phyloP scores from a whole-genome alignment of 2,329 filamentous ascomycete genomes.

The Phaeophleospora eucalypticola region DNA sequence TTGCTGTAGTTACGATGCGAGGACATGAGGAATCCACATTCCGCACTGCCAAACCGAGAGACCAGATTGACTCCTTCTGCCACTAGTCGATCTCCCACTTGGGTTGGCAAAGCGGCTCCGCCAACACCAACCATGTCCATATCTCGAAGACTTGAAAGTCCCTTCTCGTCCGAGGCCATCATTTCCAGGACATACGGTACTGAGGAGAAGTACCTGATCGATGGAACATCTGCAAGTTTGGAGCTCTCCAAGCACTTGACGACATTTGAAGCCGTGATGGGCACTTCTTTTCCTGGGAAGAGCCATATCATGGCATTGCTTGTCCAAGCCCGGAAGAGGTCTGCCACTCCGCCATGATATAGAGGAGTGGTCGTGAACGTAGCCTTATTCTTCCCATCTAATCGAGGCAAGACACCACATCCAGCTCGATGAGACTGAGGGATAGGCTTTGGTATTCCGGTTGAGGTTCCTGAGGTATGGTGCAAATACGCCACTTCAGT shows the following conservation, averaged over 20 bases:
- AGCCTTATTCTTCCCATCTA: constrained; percentile 39
- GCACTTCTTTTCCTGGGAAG: constrained; percentile 54
- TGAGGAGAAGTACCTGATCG: constrained; percentile 57
- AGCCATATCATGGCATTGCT: constrained; percentile 58
- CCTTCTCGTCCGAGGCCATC: constrained; percentile 43
- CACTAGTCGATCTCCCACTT: constrained; percentile 54
- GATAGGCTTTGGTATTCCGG: constrained; percentile 60
- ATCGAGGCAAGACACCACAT: constrained; percentile 51
- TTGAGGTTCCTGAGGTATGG: constrained; percentile 63
- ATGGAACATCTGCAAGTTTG: constrained; percentile 20
- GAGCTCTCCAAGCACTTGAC: constrained; percentile 44
- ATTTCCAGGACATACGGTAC: constrained; percentile 58
- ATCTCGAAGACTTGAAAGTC: constrained; percentile 41
- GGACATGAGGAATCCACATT: constrained; percentile 63
- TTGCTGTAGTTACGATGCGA: constrained; percentile 53
- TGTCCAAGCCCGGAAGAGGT: constrained; percentile 60
- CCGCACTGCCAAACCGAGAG: constrained; percentile 61
- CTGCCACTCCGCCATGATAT: constrained; percentile 62
- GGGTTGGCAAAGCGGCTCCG: constrained; percentile 54
- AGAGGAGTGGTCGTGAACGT: constrained; percentile 64
- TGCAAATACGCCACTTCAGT: constrained; percentile 53
- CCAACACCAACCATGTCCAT: constrained; percentile 63
- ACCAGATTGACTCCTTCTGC: constrained; percentile 51
- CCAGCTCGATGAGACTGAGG: constrained; percentile 54
- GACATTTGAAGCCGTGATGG: constrained; percentile 56